phyloP scores from a whole-genome alignment of 2,329 filamentous ascomycete species.

The Ophiostoma novo-ulmi region DNA sequence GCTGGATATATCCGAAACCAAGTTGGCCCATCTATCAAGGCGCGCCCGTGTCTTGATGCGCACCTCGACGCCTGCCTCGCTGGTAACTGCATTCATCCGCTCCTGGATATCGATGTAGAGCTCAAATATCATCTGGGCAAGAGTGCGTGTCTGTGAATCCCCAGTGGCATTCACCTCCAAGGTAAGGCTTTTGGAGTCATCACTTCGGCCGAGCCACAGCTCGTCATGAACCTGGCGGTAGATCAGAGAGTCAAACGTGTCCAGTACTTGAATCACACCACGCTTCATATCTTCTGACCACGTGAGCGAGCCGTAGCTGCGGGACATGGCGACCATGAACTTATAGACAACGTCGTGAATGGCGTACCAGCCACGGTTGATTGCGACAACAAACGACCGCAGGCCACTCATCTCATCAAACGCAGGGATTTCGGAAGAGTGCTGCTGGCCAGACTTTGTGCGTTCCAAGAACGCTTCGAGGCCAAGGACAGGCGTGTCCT shows the following conservation, averaged over 20 bases:
- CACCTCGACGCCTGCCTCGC: slow-evolving; percentile 46
- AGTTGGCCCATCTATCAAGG: slow-evolving; percentile 48
- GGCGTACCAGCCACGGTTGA: slow-evolving; percentile 49
- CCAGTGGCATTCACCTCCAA: not conserved
- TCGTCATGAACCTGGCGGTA: slow-evolving; percentile 36
- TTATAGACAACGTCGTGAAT: slow-evolving; percentile 55
- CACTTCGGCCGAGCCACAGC: slow-evolving; percentile 31
- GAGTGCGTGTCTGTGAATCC: slow-evolving; percentile 37
- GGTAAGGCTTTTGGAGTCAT: not conserved
- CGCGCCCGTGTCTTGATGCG: slow-evolving; percentile 47
- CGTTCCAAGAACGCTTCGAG: slow-evolving; percentile 61
- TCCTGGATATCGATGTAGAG: slow-evolving; percentile 58
- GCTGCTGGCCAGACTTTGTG: slow-evolving; percentile 52
- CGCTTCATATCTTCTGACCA: slow-evolving; percentile 57
- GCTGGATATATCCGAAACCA: slow-evolving; percentile 42
- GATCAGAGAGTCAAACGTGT: slow-evolving; percentile 48
- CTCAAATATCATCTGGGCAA: slow-evolving; percentile 57
- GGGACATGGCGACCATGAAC: slow-evolving; percentile 49
- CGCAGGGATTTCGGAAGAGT: slow-evolving; percentile 41
- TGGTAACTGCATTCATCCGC: slow-evolving; percentile 46
- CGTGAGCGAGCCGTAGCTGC: slow-evolving; percentile 48
- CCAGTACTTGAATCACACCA: slow-evolving; percentile 53
- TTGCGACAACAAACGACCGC: slow-evolving; percentile 44
- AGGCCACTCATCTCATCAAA: slow-evolving; percentile 53
- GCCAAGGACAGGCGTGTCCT: slow-evolving; percentile 48